Conservation (phyloP, 495 filamentous ascomycete genomes). For the Platismatia glauca region DNA sequence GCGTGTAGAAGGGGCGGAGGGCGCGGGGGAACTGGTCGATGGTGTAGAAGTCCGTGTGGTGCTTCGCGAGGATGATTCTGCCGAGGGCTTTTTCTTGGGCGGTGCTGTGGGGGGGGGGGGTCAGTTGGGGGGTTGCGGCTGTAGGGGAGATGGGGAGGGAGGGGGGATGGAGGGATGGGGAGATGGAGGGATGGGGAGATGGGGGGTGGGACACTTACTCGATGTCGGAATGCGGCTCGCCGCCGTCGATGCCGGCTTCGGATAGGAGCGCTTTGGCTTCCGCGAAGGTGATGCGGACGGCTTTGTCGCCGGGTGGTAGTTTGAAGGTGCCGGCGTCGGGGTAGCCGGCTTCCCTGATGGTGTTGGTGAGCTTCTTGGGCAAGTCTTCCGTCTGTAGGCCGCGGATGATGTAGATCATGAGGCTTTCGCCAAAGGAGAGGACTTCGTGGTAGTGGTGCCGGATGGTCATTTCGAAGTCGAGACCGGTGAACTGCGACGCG, state of each 20-base stretch:
- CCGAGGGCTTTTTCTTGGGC: slow-evolving; percentile 88
- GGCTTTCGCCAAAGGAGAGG: slow-evolving; percentile 65
- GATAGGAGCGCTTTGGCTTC: slow-evolving; percentile 77
- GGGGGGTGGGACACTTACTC: slow-evolving; percentile 34
- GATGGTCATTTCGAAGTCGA: slow-evolving; percentile 97
- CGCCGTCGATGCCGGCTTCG: slow-evolving; percentile 66
- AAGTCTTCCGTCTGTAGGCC: slow-evolving; percentile 58
- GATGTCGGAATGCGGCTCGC: slow-evolving; percentile 71
- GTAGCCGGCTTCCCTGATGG: slow-evolving; percentile 51
- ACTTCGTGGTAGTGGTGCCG: slow-evolving; percentile 83
- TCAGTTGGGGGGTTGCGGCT: too few relatives aligned
- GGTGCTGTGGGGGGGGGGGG: slow-evolving; percentile 39
- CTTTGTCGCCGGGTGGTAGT: slow-evolving; percentile 58
- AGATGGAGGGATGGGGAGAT: not conserved
- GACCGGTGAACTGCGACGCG: slow-evolving; percentile 62
- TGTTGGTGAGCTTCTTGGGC: slow-evolving; percentile 51
- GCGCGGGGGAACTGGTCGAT: slow-evolving; percentile 84
- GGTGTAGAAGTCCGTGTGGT: slow-evolving; percentile 84
- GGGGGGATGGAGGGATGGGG: not conserved
- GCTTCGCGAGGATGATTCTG: slow-evolving; percentile 71
- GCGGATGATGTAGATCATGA: slow-evolving; percentile 82
- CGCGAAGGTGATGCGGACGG: slow-evolving; percentile 73
- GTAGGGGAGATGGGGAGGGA: too few relatives aligned
- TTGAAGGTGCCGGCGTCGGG: slow-evolving; percentile 49
- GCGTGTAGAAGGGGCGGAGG: slow-evolving; percentile 85